phyloP scores from a whole-genome alignment of 768 basidiomycete species.

The Lentinula sp. region DNA sequence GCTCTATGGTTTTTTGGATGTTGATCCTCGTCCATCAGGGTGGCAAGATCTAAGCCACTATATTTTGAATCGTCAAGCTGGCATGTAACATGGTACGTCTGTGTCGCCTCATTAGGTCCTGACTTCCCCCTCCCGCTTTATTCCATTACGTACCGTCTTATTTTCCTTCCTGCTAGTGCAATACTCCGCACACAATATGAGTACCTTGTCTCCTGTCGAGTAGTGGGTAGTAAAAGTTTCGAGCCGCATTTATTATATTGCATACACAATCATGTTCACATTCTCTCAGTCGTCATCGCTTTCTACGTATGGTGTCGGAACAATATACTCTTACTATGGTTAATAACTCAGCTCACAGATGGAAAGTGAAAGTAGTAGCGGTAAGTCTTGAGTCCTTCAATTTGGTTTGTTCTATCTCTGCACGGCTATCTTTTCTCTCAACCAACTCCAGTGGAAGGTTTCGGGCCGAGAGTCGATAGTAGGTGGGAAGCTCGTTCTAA shows the following conservation, averaged over 20 bases:
- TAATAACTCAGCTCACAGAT: too few relatives aligned
- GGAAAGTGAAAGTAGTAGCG: too few relatives aligned
- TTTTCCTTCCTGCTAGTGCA: background rate
- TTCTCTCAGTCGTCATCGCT: background rate
- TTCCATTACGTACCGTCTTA: background rate
- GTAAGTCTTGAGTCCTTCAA: too few relatives aligned
- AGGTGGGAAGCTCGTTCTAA: background rate
- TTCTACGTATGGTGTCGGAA: background rate
- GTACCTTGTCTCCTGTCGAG: background rate
- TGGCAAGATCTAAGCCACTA: constrained; percentile 80
- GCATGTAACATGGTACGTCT: constrained; percentile 32
- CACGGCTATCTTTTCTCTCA: too few relatives aligned
- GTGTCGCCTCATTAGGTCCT: background rate
- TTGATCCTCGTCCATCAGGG: constrained; percentile 29
- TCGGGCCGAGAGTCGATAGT: background rate
- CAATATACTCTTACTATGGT: background rate
- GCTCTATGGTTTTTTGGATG: background rate
- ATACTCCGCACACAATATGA: background rate
- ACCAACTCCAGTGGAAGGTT: too few relatives aligned
- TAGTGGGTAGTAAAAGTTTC: background rate
- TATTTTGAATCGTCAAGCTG: constrained; percentile 71
- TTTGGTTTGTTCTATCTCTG: too few relatives aligned
- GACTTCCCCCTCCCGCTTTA: background rate
- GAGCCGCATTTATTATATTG: background rate
- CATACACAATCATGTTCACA: background rate